phyloP scores from a whole-genome alignment of 306 rosid genomes.

The Quercus robur region DNA sequence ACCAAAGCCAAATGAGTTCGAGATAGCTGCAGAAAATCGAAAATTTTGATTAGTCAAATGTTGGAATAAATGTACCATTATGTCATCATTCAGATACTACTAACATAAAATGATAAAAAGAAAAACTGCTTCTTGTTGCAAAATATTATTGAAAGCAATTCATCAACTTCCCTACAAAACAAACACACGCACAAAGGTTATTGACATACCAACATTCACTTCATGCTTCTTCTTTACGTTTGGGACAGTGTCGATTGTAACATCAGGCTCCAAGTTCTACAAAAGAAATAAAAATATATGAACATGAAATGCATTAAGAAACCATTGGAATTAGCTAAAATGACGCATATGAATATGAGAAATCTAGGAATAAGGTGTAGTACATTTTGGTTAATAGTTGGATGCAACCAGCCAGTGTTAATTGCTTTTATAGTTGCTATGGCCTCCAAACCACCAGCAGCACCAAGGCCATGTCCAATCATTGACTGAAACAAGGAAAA shows the following conservation, averaged over 20 bases:
- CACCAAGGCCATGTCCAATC: conserved; percentile 83
- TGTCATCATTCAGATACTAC: not conserved
- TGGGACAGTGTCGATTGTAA: conserved; percentile 66
- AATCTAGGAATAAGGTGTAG: not conserved
- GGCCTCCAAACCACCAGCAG: conserved; percentile 82
- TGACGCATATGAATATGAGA: not conserved
- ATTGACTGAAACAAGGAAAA: conserved; percentile 46
- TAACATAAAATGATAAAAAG: not conserved
- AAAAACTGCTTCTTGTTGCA: not conserved
- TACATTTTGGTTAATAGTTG: conserved; percentile 72
- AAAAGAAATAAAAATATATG: not conserved
- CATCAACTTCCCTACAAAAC: not conserved
- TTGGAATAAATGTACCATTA: not conserved
- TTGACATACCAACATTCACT: conserved; percentile 63
- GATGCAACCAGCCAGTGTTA: conserved; percentile 71
- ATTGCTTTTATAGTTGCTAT: conserved; percentile 74
- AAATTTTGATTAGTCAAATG: not conserved
- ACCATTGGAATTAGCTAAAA: not conserved
- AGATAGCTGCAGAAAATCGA: conserved; percentile 48
- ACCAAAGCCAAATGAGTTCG: conserved; percentile 77
- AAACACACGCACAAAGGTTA: not conserved
- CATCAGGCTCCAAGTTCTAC: conserved; percentile 61
- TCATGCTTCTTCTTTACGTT: conserved; percentile 66
- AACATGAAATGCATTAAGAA: not conserved
- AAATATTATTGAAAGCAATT: not conserved